A percentile compares a stretch with the other conserved stretches of the same genome.
These are phyloP conservation scores for Closterium sp. DNA, from an alignment of 139 green algal species.

Conservation along the genomic window DNA sequence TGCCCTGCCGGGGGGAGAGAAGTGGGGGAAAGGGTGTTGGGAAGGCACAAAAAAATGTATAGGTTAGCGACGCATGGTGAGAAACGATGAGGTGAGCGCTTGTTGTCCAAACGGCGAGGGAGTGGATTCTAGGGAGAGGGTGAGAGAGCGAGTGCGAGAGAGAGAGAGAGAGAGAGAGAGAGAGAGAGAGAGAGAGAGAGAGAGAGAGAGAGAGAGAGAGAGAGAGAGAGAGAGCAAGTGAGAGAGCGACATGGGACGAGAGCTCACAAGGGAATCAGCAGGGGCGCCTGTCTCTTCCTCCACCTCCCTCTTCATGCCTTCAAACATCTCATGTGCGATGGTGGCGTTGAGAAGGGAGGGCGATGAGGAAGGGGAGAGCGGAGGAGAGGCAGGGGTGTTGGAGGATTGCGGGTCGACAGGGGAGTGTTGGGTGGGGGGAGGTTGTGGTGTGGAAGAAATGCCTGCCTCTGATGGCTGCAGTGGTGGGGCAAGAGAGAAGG, in stretches of 20 bases:
- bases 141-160: background rate
- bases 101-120: background rate
- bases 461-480: background rate
- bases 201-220: no score
- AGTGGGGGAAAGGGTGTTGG: no score
- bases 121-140: no score
- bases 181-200: no score
- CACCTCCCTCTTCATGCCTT: constrained; percentile 33
- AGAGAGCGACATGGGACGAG: no score
- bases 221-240: no score
- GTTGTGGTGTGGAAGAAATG: background rate
- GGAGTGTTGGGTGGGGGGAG: background rate
- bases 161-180: background rate
- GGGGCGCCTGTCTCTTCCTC: constrained; percentile 41
- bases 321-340: constrained; percentile 41
- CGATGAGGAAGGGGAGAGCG: background rate
- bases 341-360: background rate
- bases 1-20: background rate
- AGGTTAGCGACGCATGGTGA: no score
- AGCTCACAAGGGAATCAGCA: constrained; percentile 5
- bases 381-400: background rate
- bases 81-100: no score
- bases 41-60: no score
- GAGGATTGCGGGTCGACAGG: background rate
- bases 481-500: no score